Conservation (phyloP, 1,284 basidiomycete genomes). For the Papiliotrema fonsecae region DNA sequence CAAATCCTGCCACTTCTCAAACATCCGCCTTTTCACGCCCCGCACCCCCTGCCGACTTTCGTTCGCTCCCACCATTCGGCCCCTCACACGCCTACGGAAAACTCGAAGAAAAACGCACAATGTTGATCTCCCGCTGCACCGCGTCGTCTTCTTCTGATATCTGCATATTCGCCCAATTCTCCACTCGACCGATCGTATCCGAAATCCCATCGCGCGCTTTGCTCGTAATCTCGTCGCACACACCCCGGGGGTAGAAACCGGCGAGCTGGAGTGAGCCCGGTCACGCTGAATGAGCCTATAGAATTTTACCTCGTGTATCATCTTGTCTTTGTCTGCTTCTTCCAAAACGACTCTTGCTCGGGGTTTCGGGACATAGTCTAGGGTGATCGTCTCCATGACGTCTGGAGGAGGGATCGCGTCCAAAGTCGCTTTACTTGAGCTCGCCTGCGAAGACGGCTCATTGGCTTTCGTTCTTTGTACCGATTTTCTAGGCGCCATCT, state of each 20-base stretch:
- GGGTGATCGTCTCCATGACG: constrained; percentile 32
- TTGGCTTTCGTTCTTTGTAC: constrained; percentile 1
- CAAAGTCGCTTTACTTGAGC: constrained; percentile 28
- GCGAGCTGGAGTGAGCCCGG: constrained; percentile 24
- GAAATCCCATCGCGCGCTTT: constrained; percentile 33
- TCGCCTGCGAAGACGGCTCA: constrained; percentile 10
- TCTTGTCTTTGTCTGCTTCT: constrained; percentile 27
- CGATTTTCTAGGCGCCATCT: not conserved
- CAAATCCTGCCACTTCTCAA: no score
- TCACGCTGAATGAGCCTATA: not conserved
- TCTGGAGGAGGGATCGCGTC: constrained; percentile 22
- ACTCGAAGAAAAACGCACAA: constrained; percentile 14
- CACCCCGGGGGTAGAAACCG: constrained; percentile 32
- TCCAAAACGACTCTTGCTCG: constrained; percentile 10
- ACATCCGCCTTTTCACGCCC: no score
- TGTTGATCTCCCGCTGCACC: constrained; percentile 27
- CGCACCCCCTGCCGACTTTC: no score
- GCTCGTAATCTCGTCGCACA: constrained; percentile 40
- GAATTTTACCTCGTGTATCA: constrained; percentile 37
- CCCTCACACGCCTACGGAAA: no score
- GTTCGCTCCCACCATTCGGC: no score
- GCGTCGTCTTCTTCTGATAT: constrained; percentile 7
- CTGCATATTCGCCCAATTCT: constrained; percentile 24
- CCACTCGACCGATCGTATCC: constrained; percentile 27
- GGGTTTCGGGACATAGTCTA: constrained; percentile 20